Evolutionary conservation across 495 filamentous ascomycete genomes (phyloP).

Genomic region (Annulohypoxylon moriforme): DNA sequence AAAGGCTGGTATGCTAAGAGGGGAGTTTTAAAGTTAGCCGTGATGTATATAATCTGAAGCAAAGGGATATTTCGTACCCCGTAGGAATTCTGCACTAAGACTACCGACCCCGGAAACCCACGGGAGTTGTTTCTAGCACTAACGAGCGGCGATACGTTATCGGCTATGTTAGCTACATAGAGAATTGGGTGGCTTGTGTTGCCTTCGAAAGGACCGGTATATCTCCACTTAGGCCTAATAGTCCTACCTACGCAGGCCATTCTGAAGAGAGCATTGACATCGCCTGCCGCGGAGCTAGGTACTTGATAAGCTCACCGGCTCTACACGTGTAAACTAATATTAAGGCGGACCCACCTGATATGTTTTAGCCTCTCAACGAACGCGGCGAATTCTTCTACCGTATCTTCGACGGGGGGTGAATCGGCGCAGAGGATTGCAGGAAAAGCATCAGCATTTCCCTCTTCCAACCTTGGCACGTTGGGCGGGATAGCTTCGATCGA

Average conservation of each 20-base stretch:
- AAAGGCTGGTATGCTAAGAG: conserved; percentile 51
- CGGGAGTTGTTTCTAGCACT: conserved; percentile 62
- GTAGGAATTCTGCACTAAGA: conserved; percentile 67
- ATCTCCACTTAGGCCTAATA: conserved; percentile 68
- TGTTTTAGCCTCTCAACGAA: conserved; percentile 58
- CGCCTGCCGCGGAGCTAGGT: conserved; percentile 59
- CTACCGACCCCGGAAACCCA: conserved; percentile 62
- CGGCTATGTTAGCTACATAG: conserved; percentile 65
- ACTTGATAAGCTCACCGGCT: background rate
- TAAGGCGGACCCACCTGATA: conserved; percentile 47
- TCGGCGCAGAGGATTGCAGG: conserved; percentile 74
- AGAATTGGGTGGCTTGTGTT: conserved; percentile 67
- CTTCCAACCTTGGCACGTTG: conserved; percentile 49
- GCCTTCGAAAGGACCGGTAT: conserved; percentile 57
- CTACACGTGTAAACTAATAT: background rate
- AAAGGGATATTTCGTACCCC: conserved; percentile 50
- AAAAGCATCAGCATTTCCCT: conserved; percentile 60
- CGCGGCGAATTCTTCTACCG: conserved; percentile 56
- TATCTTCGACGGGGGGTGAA: conserved; percentile 57
- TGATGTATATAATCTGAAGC: background rate
- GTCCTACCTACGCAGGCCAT: conserved; percentile 69
- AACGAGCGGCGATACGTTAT: conserved; percentile 66
- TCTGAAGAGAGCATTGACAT: conserved; percentile 67
- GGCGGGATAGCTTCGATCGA: conserved; percentile 44
- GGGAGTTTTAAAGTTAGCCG: conserved; percentile 4